Base-by-base conservation (phyloP, 306 rosid genomes). In the Vigna reflexopilosa region DNA sequence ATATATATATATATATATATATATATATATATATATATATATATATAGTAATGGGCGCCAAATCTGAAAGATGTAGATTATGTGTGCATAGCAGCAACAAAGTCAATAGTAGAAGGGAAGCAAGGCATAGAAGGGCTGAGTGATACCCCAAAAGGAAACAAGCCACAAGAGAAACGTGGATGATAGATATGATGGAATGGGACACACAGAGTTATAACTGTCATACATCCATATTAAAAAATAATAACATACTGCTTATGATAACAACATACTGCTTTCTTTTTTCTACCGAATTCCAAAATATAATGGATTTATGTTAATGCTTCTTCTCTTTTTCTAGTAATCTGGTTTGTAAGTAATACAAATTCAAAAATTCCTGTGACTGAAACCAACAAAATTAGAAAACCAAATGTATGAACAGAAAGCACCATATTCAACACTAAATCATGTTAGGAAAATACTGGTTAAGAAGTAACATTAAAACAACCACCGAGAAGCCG, bases 351-450 rank as follows among this genome's bases (percentile, higher is more conserved):
- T 15, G 32, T 34, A 78, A 47, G 42, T 2, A n/a, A 69, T 55
- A 70, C 22, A 61, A 38, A 10, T 47, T 24, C 22, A 51, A 26
- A 61, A 42, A 63, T 63, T 62, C 36, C 36, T 22, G 0, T 38
- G 32, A 80, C 68, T 64, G 36, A 64, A 71, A 50, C 61, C 19
- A 70, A 47, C 65, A 61, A 70, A 47, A 70, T 49, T 24, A 38
- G 56, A 40, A 51, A 36, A 36, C 19, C 12, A 50, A 51, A 44
- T 20, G 19, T 57, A 51, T 8, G 24, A 66, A 54, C 26, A 57
- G 10, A 65, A 36, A 30, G 15, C 19, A 22, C 13, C 8, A 52
- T 66, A 32, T 67, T 24, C 58, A 54, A 54, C 36, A 24, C 30
- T 9, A 42, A 44, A 38, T 44, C 19, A 20, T 44, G 19, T 20